Percentiles rank a stretch among this genome's conserved stretches.
phyloP scores from a whole-genome alignment of 2,329 filamentous ascomycete species.

The Fusarium guadeloupense region DNA sequence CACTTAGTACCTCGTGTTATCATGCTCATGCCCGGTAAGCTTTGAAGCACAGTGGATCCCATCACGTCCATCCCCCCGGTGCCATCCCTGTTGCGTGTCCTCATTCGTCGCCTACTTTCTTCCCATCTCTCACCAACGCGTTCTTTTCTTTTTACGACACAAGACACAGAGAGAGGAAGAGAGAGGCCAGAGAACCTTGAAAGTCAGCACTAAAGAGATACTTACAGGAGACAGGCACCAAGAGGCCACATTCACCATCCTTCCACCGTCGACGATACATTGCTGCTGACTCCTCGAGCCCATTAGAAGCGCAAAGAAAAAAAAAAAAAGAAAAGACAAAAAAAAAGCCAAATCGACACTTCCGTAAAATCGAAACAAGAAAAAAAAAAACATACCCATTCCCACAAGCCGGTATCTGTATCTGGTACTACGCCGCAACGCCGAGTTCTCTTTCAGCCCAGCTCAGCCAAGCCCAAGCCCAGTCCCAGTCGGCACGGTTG shows the following conservation, averaged over 20 bases:
- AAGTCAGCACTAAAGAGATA: conserved; percentile 35
- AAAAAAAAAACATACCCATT: conserved; percentile 29
- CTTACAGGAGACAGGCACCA: conserved; percentile 24
- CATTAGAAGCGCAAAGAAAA: too few species aligned
- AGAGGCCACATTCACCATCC: conserved; percentile 31
- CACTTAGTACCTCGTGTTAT: conserved; percentile 28
- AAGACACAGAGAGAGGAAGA: conserved; percentile 13
- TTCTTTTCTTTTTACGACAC: conserved; percentile 44
- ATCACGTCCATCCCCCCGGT: conserved; percentile 31
- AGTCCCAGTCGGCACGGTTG: conserved; percentile 26
- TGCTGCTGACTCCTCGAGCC: too few species aligned
- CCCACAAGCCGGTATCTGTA: conserved; percentile 21
- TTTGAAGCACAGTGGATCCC: conserved; percentile 32
- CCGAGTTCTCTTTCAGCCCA: conserved; percentile 30
- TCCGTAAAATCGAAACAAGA: conserved; percentile 3
- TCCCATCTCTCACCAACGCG: conserved; percentile 39
- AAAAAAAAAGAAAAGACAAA: too few species aligned
- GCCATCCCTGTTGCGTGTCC: conserved; percentile 29
- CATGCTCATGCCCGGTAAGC: conserved; percentile 34
- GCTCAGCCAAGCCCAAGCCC: conserved; percentile 20
- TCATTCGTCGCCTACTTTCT: conserved; percentile 42
- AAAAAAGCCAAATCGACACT: not conserved
- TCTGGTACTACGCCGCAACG: conserved; percentile 28
- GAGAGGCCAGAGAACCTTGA: conserved; percentile 33
- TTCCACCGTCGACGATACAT: conserved; percentile 15